Percentiles rank a stretch among this genome's conserved stretches.
These are phyloP conservation scores for Pleurotus giganteus DNA, from an alignment of 768 basidiomycete genomes.

Conservation along the genomic window DNA sequence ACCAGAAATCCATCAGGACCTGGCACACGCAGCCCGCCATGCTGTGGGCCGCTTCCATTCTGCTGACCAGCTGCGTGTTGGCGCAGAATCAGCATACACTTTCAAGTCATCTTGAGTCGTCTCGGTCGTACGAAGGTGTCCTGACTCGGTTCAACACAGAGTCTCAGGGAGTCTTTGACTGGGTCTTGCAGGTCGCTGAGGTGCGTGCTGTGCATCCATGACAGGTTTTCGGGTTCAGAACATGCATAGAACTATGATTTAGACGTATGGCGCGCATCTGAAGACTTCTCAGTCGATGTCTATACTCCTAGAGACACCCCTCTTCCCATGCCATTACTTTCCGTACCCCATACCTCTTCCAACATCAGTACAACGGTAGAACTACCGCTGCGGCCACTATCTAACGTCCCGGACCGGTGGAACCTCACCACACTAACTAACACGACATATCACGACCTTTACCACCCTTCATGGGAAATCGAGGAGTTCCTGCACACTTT, in stretches of 20 bases:
- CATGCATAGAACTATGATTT: constrained; percentile 36
- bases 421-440: constrained; percentile 31
- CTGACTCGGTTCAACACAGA: not conserved
- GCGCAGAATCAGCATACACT: not conserved
- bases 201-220: not conserved
- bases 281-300: constrained; percentile 44
- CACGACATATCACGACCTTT: constrained; percentile 39
- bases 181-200: not conserved
- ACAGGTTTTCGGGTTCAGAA: not conserved
- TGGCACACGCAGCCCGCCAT: no score
- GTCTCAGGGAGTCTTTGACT: not conserved
- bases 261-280: constrained; percentile 51
- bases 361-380: constrained; percentile 11
- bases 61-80: no score
- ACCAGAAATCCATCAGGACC: no score
- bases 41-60: no score
- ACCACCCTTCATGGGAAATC: constrained; percentile 58
- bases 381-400: constrained; percentile 9
- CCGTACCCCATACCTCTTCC: constrained; percentile 14
- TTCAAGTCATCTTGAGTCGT: not conserved
- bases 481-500: constrained; percentile 51
- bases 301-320: constrained; percentile 32
- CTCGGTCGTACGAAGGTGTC: not conserved
- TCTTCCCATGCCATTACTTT: constrained; percentile 11
- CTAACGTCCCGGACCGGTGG: constrained; percentile 21